phyloP scores from a whole-genome alignment of 2,329 filamentous ascomycete genomes.

The Trichoderma cornu-damae region DNA sequence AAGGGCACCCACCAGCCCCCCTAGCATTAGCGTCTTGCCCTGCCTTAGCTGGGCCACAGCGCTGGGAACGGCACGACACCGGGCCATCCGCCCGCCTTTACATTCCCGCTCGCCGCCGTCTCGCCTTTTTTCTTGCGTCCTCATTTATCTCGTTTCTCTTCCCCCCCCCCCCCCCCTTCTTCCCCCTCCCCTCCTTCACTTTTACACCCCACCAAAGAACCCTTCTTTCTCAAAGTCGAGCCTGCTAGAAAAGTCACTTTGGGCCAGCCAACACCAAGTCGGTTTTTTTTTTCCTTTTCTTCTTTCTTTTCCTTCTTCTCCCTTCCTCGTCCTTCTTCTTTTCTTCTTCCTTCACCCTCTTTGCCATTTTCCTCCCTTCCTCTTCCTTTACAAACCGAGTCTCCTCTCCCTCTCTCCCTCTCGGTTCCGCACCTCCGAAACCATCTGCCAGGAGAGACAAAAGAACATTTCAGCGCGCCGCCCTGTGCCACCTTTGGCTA shows the following conservation, averaged over 20 bases:
- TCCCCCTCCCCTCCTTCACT: conserved; percentile 21
- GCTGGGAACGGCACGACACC: conserved; percentile 38
- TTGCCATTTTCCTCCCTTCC: neutral
- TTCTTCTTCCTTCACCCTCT: neutral
- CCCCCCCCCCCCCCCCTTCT: conserved; percentile 17
- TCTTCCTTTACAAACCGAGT: too few relatives aligned
- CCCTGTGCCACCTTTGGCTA: conserved; percentile 5
- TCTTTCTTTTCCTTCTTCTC: neutral
- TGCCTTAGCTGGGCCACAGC: conserved; percentile 28
- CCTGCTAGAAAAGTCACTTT: neutral
- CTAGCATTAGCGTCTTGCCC: conserved; percentile 19
- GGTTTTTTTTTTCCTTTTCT: conserved; percentile 1
- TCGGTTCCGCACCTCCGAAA: neutral
- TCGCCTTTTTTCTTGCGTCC: conserved; percentile 17
- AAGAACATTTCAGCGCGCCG: conserved; percentile 6
- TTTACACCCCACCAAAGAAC: conserved; percentile 21
- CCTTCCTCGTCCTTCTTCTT: neutral
- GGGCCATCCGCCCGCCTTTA: conserved; percentile 35
- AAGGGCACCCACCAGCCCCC: conserved; percentile 19
- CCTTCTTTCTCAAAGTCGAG: conserved; percentile 2
- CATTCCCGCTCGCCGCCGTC: conserved; percentile 31
- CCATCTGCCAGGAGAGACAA: conserved; percentile 11
- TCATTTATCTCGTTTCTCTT: conserved; percentile 15
- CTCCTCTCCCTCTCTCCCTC: neutral
- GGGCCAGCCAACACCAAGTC: neutral